Evolutionary conservation across 768 basidiomycete species (phyloP), one percentile per base, ranked within the genome.

Genomic region (Lentinus brumalis): DNA sequence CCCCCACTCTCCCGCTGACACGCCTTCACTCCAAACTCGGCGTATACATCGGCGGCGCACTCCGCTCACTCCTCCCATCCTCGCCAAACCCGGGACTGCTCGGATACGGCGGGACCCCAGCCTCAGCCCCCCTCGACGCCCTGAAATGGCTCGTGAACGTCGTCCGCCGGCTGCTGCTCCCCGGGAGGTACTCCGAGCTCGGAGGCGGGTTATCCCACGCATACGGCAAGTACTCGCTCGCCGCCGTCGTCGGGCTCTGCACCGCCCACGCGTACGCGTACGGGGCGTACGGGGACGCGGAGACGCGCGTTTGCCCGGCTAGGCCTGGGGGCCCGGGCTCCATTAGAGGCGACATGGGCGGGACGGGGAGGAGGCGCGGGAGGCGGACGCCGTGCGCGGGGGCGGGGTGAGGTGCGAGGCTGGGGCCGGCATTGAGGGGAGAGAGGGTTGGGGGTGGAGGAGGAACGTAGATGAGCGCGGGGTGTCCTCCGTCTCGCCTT

Each of bases 161-260:
- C 38, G 18, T 21, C 16, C 39, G 18, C 38, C 52, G 5, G 47
- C 47, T 53, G 38, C 32, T 38, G n/a, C 8, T 4, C 7, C 38
- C 35, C 12, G 52, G 52, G 18, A 53, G 52, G 38, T 53, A 53
- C 39, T 53, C 52, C 15, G 52, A 53, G 52, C 52, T 53, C 10
- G 52, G 52, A 6, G 52, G 52, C 16, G 52, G 52, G 18, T 41
- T 15, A 18, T 53, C 52, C 52, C 52, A 53, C 39, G 52, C 52
- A 18, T 53, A 53, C 38, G 52, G 52, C 18, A 6, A 49, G 46
- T 21, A 26, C 46, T 49, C 26, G 18, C n/a, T n/a, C 18, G 45
- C 45, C 3, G 26, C 46, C 18, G 46, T 40, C 21, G 52, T 53
- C 16, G 39, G 52, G n/a, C 32, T 32, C 21, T n/a, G 18, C 18